Conservation (phyloP, 176 grass and related monocot species). For the Pharus latifolius region DNA sequence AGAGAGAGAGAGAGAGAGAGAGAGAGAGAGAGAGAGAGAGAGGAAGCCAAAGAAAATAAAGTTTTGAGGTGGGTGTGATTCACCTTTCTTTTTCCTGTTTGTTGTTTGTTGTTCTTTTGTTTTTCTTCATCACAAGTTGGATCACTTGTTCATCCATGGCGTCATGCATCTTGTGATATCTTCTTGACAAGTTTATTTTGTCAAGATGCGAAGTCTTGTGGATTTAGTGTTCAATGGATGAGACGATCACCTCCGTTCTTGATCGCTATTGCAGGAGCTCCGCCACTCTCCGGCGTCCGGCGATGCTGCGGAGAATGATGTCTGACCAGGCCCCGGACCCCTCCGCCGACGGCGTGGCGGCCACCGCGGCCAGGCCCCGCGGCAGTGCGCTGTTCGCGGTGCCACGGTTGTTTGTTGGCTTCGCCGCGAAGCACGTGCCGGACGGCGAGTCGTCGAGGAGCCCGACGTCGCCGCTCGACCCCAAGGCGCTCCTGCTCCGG, state of each 20-base stretch:
- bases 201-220: background rate
- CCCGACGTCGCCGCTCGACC: conserved; percentile 85
- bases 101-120: no score
- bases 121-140: conserved; percentile 13
- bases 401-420: conserved; percentile 58
- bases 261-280: conserved; percentile 13
- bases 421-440: conserved; percentile 39
- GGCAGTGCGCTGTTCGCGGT: conserved; percentile 56
- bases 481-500: conserved; percentile 48
- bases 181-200: background rate
- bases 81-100: background rate
- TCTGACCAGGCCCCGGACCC: conserved; percentile 24
- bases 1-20: background rate
- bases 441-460: conserved; percentile 58
- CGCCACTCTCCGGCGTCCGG: background rate
- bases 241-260: background rate
- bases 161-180: background rate
- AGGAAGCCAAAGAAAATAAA: conserved; percentile 13
- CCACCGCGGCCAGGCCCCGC: conserved; percentile 27
- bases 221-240: background rate
- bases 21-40: background rate
- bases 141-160: background rate
- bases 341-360: background rate
- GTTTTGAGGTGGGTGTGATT: background rate
- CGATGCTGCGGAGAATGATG: conserved; percentile 60